These are phyloP conservation scores for Avena sativa DNA, from an alignment of 176 grass and related monocot species.

Conservation along the genomic window DNA sequence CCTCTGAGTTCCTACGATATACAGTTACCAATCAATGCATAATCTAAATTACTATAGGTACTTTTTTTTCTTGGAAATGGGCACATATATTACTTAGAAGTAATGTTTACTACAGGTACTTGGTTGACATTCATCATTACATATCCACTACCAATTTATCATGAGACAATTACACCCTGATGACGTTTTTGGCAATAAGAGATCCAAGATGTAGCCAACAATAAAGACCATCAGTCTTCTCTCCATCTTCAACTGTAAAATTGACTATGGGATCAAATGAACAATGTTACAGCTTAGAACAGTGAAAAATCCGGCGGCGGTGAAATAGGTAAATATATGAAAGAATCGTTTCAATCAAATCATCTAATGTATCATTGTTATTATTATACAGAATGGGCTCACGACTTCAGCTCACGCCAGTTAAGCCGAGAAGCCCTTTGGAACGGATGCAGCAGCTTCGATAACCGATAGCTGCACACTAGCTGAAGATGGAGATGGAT, in stretches of 20 bases:
- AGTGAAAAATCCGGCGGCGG: background rate
- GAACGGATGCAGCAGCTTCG: constrained; percentile 20
- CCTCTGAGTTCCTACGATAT: no score
- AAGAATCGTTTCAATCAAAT: constrained; percentile 58
- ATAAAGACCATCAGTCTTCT: no score
- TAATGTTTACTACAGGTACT: no score
- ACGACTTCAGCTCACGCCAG: background rate
- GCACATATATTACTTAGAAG: no score
- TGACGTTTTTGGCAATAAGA: no score
- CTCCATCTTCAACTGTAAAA: constrained; percentile 17
- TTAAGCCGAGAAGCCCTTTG: background rate
- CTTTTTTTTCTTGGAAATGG: no score
- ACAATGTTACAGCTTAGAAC: constrained; percentile 43
- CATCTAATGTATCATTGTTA: constrained; percentile 35
- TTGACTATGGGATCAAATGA: constrained; percentile 37
- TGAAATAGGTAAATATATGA: constrained; percentile 32
- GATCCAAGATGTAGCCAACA: no score
- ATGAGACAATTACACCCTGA: no score
- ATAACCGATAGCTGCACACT: background rate
- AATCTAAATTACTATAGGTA: no score
- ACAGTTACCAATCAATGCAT: no score
- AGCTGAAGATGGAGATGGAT: constrained; percentile 37
- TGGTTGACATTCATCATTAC: no score
- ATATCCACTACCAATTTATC: no score
- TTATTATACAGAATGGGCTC: constrained; percentile 29